phyloP scores from a whole-genome alignment of 2,329 filamentous ascomycete genomes.

The Aureobasidium sp. region DNA sequence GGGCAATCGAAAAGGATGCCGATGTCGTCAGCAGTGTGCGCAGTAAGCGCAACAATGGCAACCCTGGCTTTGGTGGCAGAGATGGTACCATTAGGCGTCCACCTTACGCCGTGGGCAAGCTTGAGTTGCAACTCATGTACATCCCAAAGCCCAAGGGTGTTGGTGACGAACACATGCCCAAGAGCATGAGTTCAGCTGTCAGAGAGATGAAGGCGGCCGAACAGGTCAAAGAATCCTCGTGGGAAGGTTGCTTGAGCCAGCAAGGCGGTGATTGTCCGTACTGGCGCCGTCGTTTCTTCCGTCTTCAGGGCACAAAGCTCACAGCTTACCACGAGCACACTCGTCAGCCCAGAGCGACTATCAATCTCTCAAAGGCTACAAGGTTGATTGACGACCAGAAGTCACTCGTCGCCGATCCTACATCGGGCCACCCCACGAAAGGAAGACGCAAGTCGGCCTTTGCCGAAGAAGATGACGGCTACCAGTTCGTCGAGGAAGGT shows the following conservation, averaged over 20 bases:
- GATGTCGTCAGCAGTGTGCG: conserved; percentile 78
- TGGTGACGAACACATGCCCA: conserved; percentile 93
- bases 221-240: conserved; percentile 63
- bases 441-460: conserved; percentile 83
- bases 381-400: conserved; percentile 90
- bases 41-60: conserved; percentile 61
- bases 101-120: conserved; percentile 93
- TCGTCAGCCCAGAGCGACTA: conserved; percentile 88
- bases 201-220: conserved; percentile 89
- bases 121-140: conserved; percentile 89
- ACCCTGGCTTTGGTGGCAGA: conserved; percentile 44
- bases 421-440: conserved; percentile 58
- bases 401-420: conserved; percentile 72
- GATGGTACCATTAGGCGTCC: conserved; percentile 68
- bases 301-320: conserved; percentile 80
- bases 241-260: conserved; percentile 86
- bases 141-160: conserved; percentile 84
- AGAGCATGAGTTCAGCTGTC: conserved; percentile 97
- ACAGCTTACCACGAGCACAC: conserved; percentile 96
- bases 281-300: conserved; percentile 97
- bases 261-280: conserved; percentile 98
- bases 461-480: conserved; percentile 95
- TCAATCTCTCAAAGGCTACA: conserved; percentile 88
- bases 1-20: conserved; percentile 77
- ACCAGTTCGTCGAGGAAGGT: conserved; percentile 99